phyloP scores from a whole-genome alignment of 2,329 filamentous ascomycete species.

The Mariannaea sp. region DNA sequence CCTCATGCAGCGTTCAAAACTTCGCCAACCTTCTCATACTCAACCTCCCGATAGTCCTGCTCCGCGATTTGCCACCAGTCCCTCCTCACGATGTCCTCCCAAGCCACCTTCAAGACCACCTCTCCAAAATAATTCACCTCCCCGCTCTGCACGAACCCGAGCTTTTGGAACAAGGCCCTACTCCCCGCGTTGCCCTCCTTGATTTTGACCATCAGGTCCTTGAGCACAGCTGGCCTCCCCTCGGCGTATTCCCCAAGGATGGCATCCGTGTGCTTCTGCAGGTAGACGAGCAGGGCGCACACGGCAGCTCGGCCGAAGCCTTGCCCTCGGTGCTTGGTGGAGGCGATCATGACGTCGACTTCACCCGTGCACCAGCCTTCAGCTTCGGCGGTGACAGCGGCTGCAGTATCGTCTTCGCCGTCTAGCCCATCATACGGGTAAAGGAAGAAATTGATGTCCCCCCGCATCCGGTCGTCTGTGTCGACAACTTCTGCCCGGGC shows the following conservation, averaged over 20 bases:
- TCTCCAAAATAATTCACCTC: conserved; percentile 65
- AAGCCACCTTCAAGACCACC: conserved; percentile 54
- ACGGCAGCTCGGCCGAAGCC: conserved; percentile 72
- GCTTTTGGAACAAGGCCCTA: conserved; percentile 54
- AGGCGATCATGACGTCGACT: conserved; percentile 86
- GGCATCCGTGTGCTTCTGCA: conserved; percentile 55
- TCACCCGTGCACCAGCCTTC: conserved; percentile 62
- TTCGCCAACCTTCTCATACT: conserved; percentile 34
- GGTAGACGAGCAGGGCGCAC: conserved; percentile 70
- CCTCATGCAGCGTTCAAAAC: too few species aligned
- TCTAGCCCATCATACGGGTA: conserved; percentile 61
- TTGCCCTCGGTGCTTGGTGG: conserved; percentile 56
- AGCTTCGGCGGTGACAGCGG: conserved; percentile 21
- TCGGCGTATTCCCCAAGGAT: conserved; percentile 58
- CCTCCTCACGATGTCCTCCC: conserved; percentile 33
- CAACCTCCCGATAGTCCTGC: conserved; percentile 30
- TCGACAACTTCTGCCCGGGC: conserved; percentile 56
- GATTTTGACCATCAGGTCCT: conserved; percentile 60
- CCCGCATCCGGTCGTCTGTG: conserved; percentile 62
- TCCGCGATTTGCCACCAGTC: conserved; percentile 32
- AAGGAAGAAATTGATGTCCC: conserved; percentile 84
- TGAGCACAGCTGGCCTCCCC: conserved; percentile 24
- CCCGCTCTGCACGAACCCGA: conserved; percentile 59
- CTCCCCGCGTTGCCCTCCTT: conserved; percentile 60
- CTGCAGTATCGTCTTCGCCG: conserved; percentile 46